Evolutionary conservation across 305 asterid species (phyloP).

Genomic region (Rubia tinctorum): DNA sequence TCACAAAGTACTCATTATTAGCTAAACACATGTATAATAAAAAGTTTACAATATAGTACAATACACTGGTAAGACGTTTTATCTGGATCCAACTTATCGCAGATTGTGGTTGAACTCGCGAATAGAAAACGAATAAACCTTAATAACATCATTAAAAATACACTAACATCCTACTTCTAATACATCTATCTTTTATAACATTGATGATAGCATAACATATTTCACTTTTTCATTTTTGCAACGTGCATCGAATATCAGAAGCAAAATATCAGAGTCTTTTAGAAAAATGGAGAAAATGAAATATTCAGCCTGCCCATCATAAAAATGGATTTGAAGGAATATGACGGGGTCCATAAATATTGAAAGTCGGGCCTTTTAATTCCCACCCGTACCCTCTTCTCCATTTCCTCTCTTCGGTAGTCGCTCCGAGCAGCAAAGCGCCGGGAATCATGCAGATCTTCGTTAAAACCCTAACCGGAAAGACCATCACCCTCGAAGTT

Average conservation of each 20-base stretch:
- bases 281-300: not conserved
- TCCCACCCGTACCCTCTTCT: not conserved
- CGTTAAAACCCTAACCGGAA: slow-evolving; percentile 33
- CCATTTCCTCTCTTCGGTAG: not conserved
- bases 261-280: not conserved
- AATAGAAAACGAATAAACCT: too few relatives aligned
- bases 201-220: not conserved
- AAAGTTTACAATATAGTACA: too few relatives aligned
- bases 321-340: not conserved
- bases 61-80: too few relatives aligned
- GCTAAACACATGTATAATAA: too few relatives aligned
- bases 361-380: not conserved
- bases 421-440: not conserved
- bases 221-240: not conserved
- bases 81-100: too few relatives aligned
- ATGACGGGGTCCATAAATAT: not conserved
- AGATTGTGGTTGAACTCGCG: too few relatives aligned
- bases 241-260: not conserved
- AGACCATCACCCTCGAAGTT: slow-evolving; percentile 30
- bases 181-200: too few relatives aligned
- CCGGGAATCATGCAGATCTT: slow-evolving; percentile 13
- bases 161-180: too few relatives aligned
- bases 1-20: too few relatives aligned
- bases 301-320: not conserved
- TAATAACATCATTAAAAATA: too few relatives aligned